phyloP scores from a whole-genome alignment of 352 stramenopile genomes.

The Phytopythium cucurbitacearum region DNA sequence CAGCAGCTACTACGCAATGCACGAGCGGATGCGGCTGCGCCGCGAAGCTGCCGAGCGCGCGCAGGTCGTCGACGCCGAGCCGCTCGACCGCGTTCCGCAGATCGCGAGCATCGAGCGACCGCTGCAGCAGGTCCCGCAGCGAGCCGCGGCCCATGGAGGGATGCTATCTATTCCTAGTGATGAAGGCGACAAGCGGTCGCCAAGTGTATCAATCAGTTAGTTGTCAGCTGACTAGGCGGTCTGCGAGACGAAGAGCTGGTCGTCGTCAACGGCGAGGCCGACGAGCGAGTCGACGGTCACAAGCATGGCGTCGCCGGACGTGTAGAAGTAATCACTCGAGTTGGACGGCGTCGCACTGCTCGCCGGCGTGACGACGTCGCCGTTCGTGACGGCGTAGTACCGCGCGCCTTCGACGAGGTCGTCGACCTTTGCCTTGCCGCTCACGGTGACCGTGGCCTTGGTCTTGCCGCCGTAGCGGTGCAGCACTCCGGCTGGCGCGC shows the following conservation, averaged over 20 bases:
- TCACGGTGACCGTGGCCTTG: constrained; percentile 25
- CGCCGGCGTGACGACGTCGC: constrained; percentile 20
- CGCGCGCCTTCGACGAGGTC: constrained; percentile 21
- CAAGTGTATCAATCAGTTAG: too few species aligned
- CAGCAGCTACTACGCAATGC: constrained; percentile 23
- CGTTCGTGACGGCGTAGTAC: constrained; percentile 62
- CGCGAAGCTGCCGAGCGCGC: constrained; percentile 33
- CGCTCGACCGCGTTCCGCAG: constrained; percentile 19
- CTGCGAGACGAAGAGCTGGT: constrained; percentile 59
- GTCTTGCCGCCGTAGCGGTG: constrained; percentile 28
- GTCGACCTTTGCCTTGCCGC: constrained; percentile 13
- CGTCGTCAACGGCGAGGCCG: constrained; percentile 39
- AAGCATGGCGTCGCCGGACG: constrained; percentile 20
- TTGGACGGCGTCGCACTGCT: constrained; percentile 8
- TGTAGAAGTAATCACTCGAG: constrained; percentile 37
- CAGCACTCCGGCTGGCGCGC: constrained; percentile 40
- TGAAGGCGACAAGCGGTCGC: too few species aligned
- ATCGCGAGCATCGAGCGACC: constrained; percentile 8
- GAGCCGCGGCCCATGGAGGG: background rate
- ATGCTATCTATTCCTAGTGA: too few species aligned
- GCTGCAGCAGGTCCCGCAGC: background rate
- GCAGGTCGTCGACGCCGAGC: constrained; percentile 38
- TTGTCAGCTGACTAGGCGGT: constrained; percentile 18
- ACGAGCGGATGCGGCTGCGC: constrained; percentile 37
- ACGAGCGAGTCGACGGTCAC: constrained; percentile 54